Evolutionary conservation across 1,139 yeast genomes (phyloP), one percentile per base, ranked within the genome.

Genomic region (Candida tunisiensis): DNA sequence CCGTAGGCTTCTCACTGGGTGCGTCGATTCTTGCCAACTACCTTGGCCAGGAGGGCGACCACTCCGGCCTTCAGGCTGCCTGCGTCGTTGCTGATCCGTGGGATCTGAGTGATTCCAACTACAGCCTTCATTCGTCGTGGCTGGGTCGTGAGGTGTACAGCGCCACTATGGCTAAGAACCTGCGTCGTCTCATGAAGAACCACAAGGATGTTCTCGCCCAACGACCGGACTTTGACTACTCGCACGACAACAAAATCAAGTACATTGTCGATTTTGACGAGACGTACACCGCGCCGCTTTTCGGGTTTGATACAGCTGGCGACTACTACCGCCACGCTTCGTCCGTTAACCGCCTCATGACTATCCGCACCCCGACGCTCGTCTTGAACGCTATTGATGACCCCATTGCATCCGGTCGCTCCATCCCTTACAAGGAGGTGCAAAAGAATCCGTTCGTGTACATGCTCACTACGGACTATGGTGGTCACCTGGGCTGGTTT

Each of bases 1-100:
- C 74, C 2, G 74, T 70, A 11, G 95, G 95, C 1, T 77, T 75
- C 45, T 79, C 93, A 7, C 72, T 85, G 39, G 96, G 96, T n/a
- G 88, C 82, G 1, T 68, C 78, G 1, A 64, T 82, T 33, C 54
- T 82, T 32, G 65, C 79, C 19, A 83, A 85, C 47, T 83, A 75
- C 47, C 49, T 85, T 22, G 93, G 92, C 19, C 74, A 70, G 42
- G 75, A 74, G 39, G 43, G 39, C 18, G 33, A 40, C 4, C 52
- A 60, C 18, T 49, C 66, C 8, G 56, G 62, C 21, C 51, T 83
- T 27, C 61, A 65, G 23, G 79, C 83, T 6, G 83, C 88, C 3
- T 63, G 68, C 15, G 53, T 72, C 8, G 57, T 82, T 21, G 79
- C 82, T 6, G 66, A 73, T 36, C 93, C 94, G 9, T 85, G 94